These are phyloP conservation scores for Trichoderma orchidacearum DNA, from an alignment of 495 filamentous ascomycete genomes.

Conservation along the genomic window DNA sequence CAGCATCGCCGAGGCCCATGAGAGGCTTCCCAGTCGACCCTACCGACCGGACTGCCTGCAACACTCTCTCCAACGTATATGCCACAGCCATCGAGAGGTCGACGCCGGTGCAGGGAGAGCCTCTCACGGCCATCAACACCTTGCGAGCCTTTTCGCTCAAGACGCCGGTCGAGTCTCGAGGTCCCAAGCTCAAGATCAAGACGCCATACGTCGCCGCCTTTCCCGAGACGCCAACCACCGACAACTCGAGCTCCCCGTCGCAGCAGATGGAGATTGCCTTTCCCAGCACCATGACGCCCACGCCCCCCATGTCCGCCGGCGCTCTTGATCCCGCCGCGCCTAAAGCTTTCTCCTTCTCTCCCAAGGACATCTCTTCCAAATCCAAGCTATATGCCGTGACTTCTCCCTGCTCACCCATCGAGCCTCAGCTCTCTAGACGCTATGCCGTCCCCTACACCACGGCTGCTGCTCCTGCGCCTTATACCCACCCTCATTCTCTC, in stretches of 20 bases:
- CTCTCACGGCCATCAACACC: conserved; percentile 24
- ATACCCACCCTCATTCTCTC: conserved; percentile 50
- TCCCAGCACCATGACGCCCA: conserved; percentile 33
- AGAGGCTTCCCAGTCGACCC: conserved; percentile 33
- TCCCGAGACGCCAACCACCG: conserved; percentile 31
- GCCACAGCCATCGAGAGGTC: conserved; percentile 53
- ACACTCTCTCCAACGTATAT: conserved; percentile 72
- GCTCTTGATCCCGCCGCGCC: conserved; percentile 20
- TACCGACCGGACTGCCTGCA: conserved; percentile 64
- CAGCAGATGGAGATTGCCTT: conserved; percentile 22
- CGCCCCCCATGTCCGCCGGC: conserved; percentile 35
- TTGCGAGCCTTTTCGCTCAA: neutral
- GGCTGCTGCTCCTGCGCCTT: conserved; percentile 28
- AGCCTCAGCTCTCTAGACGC: conserved; percentile 3
- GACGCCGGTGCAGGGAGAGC: conserved; percentile 32
- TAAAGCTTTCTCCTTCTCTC: conserved; percentile 24
- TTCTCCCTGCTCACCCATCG: neutral
- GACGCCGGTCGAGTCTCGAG: neutral
- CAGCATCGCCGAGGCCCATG: conserved; percentile 16
- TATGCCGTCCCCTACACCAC: neutral
- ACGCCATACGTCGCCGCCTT: conserved; percentile 27
- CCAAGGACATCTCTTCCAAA: conserved; percentile 7
- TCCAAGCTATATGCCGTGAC: neutral
- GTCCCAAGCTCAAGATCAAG: conserved; percentile 8
- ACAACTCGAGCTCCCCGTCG: conserved; percentile 26